Conservation (phyloP, 495 filamentous ascomycete species). For the Baudoinia panamericana region DNA sequence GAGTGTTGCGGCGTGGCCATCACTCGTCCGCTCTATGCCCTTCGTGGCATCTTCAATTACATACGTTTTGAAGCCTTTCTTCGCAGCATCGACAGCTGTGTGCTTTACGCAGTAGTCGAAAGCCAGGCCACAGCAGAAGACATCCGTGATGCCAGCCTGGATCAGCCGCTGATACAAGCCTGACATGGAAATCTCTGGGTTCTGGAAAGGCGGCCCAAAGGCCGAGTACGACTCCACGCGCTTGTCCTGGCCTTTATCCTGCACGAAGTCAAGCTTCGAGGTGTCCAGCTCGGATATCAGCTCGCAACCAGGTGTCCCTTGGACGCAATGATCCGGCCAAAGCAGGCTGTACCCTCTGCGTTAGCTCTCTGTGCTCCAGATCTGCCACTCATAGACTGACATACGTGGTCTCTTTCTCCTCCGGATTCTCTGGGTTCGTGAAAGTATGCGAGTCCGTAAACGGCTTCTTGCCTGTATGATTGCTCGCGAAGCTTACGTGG, state of each 20-base stretch:
- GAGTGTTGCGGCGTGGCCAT: neutral
- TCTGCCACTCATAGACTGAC: neutral
- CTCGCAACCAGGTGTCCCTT: conserved; percentile 55
- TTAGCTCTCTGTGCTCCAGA: conserved; percentile 2
- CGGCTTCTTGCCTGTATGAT: conserved; percentile 55
- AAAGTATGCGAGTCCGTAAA: conserved; percentile 52
- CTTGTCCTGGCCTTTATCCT: conserved; percentile 64
- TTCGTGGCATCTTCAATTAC: conserved; percentile 67
- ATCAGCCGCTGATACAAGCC: conserved; percentile 46
- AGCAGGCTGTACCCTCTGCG: conserved; percentile 32
- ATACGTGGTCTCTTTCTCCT: conserved; percentile 47
- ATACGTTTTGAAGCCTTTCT: conserved; percentile 62
- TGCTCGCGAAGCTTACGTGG: conserved; percentile 82
- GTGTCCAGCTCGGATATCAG: conserved; percentile 62
- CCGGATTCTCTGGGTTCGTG: conserved; percentile 46
- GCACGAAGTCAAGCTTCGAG: conserved; percentile 43
- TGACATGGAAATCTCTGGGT: conserved; percentile 34
- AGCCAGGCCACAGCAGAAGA: conserved; percentile 76
- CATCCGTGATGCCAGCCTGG: conserved; percentile 49
- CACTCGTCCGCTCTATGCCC: conserved; percentile 41
- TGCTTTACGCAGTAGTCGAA: conserved; percentile 78
- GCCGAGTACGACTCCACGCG: conserved; percentile 84
- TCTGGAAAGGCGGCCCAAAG: conserved; percentile 63
- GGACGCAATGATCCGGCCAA: conserved; percentile 86
- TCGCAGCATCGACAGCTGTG: conserved; percentile 64